Evolutionary conservation across 2,329 filamentous ascomycete species (phyloP).

Genomic region (Aspergillus piperis): DNA sequence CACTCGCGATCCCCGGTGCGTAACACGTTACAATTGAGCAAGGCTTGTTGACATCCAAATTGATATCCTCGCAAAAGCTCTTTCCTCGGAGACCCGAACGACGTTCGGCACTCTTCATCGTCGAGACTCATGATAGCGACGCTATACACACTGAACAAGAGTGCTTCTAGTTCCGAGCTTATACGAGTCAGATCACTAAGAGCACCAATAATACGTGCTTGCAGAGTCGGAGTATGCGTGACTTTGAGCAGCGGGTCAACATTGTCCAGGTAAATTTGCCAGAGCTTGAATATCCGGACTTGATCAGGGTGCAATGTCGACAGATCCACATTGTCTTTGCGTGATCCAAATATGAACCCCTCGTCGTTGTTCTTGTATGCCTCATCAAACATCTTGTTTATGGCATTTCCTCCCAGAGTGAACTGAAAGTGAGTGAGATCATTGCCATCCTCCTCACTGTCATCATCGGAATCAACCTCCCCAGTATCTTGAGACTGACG

Average conservation of each 20-base stretch:
- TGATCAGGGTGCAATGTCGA: conserved; percentile 61
- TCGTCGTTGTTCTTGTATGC: conserved; percentile 45
- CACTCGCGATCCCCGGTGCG: conserved; percentile 46
- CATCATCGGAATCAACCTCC: conserved; percentile 24
- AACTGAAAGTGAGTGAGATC: conserved; percentile 32
- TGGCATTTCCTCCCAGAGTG: conserved; percentile 35
- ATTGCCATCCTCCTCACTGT: conserved; percentile 15
- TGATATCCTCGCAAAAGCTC: conserved; percentile 47
- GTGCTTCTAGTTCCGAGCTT: conserved; percentile 60
- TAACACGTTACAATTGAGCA: conserved; percentile 47
- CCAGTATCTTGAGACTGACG: conserved; percentile 17
- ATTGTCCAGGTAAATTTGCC: conserved; percentile 70
- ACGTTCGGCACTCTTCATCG: conserved; percentile 54
- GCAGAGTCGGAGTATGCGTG: conserved; percentile 66
- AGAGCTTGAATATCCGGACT: conserved; percentile 58
- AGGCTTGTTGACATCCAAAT: conserved; percentile 50
- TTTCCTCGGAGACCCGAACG: conserved; percentile 41
- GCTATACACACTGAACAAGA: conserved; percentile 68
- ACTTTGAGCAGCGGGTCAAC: conserved; percentile 70
- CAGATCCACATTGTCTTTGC: conserved; percentile 45
- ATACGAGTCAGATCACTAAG: conserved; percentile 58
- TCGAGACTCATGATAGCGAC: conserved; percentile 60
- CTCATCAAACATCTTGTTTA: conserved; percentile 52
- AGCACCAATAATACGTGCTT: conserved; percentile 65
- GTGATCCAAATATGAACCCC: conserved; percentile 57